Conservation (phyloP, 441 rosid genomes). For the Rhodomyrtus psidioides region DNA sequence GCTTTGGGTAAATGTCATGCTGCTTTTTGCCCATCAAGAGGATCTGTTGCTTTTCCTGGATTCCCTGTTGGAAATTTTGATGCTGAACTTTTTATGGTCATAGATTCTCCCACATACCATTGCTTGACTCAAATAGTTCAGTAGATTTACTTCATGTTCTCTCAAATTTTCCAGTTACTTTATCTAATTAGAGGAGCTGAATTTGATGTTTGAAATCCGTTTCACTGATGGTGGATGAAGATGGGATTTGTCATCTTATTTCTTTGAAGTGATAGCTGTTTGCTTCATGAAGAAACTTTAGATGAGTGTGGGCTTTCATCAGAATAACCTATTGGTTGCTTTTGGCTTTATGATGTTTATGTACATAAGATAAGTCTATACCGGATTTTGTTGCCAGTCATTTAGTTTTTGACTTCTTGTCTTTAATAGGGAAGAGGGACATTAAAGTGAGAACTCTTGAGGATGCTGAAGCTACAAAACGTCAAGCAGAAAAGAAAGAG, state of each 20-base stretch:
- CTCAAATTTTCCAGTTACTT: background rate
- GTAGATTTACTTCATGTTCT: background rate
- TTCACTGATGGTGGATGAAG: background rate
- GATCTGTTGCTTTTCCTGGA: background rate
- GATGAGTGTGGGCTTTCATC: background rate
- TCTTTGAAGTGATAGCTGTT: background rate
- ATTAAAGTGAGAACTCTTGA: conserved; percentile 86
- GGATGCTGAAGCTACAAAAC: conserved; percentile 83
- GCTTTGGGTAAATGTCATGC: conserved; percentile 1
- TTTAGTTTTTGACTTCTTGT: background rate
- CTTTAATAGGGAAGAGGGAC: conserved; percentile 67
- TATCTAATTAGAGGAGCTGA: background rate
- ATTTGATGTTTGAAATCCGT: conserved; percentile 16
- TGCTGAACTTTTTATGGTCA: background rate
- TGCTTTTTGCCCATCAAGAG: background rate
- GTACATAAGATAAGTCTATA: background rate
- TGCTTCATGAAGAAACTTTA: background rate
- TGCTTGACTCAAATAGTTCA: background rate
- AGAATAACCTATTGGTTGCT: background rate
- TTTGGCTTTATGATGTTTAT: background rate
- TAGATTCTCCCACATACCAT: background rate
- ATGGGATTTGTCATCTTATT: background rate
- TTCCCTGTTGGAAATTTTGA: background rate
- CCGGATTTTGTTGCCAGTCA: background rate
- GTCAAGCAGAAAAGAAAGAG: conserved; percentile 79